Conservation (phyloP, 176 grass and related monocot genomes). For the Pontederia paniculata region DNA sequence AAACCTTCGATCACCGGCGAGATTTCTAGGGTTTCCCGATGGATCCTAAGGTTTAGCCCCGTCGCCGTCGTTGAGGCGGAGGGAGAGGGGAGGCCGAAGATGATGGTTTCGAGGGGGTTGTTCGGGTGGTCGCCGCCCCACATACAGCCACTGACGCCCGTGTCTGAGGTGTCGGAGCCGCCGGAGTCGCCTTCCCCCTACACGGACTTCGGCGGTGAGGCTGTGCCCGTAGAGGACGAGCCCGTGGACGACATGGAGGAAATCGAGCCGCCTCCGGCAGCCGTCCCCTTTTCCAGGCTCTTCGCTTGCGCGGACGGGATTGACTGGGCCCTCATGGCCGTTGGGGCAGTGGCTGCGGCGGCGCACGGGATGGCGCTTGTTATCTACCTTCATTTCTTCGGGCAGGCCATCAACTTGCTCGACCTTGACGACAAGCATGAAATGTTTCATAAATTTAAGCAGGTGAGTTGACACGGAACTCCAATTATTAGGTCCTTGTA, state of each 20-base stretch:
- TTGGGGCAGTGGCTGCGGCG: slow-evolving; percentile 66
- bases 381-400: slow-evolving; percentile 89
- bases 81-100: slow-evolving; percentile 3
- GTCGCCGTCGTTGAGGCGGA: slow-evolving; percentile 15
- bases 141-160: slow-evolving; percentile 91
- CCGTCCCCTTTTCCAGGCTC: slow-evolving; percentile 88
- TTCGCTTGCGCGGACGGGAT: slow-evolving; percentile 91
- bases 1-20: slow-evolving; percentile 18
- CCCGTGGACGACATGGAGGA: slow-evolving; percentile 52
- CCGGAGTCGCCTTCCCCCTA: slow-evolving; percentile 95
- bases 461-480: slow-evolving; percentile 28
- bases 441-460: slow-evolving; percentile 58
- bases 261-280: slow-evolving; percentile 68
- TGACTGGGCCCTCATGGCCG: slow-evolving; percentile 87
- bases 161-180: slow-evolving; percentile 94
- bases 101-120: slow-evolving; percentile 72
- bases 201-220: slow-evolving; percentile 38
- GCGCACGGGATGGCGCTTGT: slow-evolving; percentile 86
- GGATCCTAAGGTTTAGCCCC: slow-evolving; percentile 29
- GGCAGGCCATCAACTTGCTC: slow-evolving; percentile 62
- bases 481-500: too few species aligned
- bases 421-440: slow-evolving; percentile 18
- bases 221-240: slow-evolving; percentile 35
- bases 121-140: slow-evolving; percentile 99
- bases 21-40: not conserved